These are phyloP conservation scores for Epichloe sibirici DNA, from an alignment of 2,329 filamentous ascomycete genomes.

Conservation along the genomic window DNA sequence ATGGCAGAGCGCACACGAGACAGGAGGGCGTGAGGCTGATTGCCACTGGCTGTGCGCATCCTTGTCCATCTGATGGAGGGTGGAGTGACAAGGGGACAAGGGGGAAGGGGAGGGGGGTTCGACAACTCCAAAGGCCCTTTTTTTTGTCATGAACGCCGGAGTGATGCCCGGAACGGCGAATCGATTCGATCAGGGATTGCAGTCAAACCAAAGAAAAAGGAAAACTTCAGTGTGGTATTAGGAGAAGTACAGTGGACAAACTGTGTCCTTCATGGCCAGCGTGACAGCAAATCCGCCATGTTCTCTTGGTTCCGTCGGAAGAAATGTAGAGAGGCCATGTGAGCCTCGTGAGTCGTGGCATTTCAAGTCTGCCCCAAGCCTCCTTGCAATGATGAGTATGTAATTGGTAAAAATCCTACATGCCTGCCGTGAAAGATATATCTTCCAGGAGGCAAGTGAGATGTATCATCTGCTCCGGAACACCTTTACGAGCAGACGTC, in stretches of 20 bases:
- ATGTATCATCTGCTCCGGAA: neutral
- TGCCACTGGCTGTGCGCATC: slow-evolving; percentile 2
- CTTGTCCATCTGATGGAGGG: neutral
- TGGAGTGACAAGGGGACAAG: neutral
- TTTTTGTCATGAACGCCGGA: neutral
- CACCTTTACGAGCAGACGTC: neutral
- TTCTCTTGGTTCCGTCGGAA: neutral
- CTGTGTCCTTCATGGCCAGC: too few relatives aligned
- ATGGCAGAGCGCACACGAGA: neutral
- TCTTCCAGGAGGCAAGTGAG: neutral
- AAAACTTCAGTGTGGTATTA: neutral
- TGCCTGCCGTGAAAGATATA: too few relatives aligned
- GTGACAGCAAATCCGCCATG: neutral
- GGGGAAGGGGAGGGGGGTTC: too few relatives aligned
- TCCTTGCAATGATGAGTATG: too few relatives aligned
- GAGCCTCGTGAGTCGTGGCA: neutral
- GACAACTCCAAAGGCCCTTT: neutral
- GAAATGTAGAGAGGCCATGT: neutral
- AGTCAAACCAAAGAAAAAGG: neutral
- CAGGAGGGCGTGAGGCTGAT: slow-evolving; percentile 4
- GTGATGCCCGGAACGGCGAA: neutral
- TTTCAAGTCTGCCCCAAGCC: too few relatives aligned
- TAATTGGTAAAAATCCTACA: too few relatives aligned
- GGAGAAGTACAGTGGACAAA: neutral
- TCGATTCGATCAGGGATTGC: neutral